Evolutionary conservation across 1,284 basidiomycete genomes (phyloP).

Genomic region (Trichosporon sp.): DNA sequence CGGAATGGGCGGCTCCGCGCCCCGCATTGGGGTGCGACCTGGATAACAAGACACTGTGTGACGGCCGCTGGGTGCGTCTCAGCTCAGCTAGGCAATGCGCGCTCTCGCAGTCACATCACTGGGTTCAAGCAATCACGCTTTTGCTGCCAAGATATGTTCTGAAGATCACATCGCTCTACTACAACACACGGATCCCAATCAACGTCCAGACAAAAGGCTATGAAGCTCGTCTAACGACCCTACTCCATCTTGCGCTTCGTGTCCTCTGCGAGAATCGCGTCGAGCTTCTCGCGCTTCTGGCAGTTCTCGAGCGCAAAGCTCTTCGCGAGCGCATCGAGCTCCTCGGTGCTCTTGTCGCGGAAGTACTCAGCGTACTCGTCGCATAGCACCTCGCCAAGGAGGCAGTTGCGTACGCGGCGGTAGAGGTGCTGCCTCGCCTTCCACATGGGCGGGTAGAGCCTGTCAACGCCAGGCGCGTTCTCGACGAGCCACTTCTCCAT

Average conservation of each 20-base stretch:
- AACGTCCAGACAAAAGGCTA: too few relatives aligned
- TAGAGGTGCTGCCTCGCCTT: conserved; percentile 41
- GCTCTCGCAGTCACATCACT: too few relatives aligned
- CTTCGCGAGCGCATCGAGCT: conserved; percentile 56
- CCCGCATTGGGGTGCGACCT: too few relatives aligned
- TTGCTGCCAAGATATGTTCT: too few relatives aligned
- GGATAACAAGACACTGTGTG: too few relatives aligned
- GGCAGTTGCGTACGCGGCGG: conserved; percentile 58
- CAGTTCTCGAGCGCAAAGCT: conserved; percentile 61
- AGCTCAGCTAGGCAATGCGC: too few relatives aligned
- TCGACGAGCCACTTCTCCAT: conserved; percentile 55
- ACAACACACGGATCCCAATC: too few relatives aligned
- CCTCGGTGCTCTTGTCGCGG: conserved; percentile 53
- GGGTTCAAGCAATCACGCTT: too few relatives aligned
- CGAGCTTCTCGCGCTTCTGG: conserved; percentile 45
- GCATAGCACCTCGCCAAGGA: conserved; percentile 60
- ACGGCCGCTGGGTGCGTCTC: too few relatives aligned
- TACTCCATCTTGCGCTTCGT: conserved; percentile 7
- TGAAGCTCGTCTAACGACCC: too few relatives aligned
- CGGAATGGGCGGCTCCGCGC: too few relatives aligned
- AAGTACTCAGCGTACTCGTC: conserved; percentile 63
- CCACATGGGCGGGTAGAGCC: conserved; percentile 44
- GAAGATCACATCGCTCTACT: too few relatives aligned
- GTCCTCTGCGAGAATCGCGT: conserved; percentile 41
- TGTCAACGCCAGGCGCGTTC: conserved; percentile 34